Conservation (phyloP, 768 basidiomycete genomes). For the Tylopilus plumbeoviolaceoides region DNA sequence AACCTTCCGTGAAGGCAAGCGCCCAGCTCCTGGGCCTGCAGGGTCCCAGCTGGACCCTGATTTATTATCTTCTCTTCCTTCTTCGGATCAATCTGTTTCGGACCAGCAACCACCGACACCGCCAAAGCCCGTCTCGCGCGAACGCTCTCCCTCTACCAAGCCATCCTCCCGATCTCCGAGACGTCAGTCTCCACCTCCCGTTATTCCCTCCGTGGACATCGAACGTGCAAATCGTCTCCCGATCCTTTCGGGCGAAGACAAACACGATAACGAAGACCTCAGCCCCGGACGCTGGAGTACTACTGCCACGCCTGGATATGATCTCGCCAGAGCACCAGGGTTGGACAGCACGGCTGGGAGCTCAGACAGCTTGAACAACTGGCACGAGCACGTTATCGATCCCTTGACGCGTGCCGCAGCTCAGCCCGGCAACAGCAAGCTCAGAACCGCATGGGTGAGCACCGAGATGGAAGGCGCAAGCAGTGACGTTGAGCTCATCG, state of each 20-base stretch:
- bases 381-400: constrained; percentile 30
- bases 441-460: constrained; percentile 37
- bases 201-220: constrained; percentile 28
- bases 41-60: constrained; percentile 35
- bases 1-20: constrained; percentile 89
- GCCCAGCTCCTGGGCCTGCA: constrained; percentile 76
- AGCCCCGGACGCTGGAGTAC: constrained; percentile 72
- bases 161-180: constrained; percentile 26
- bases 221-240: constrained; percentile 28
- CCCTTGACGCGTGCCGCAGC: constrained; percentile 23
- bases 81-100: constrained; percentile 12
- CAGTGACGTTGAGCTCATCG: constrained; percentile 26
- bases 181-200: constrained; percentile 32
- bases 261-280: constrained; percentile 30
- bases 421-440: constrained; percentile 17
- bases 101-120: constrained; percentile 16
- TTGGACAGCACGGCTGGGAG: constrained; percentile 19
- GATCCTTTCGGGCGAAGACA: constrained; percentile 18
- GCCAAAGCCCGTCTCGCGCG: constrained; percentile 24
- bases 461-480: constrained; percentile 38
- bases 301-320: constrained; percentile 67
- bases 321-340: constrained; percentile 16
- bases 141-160: constrained; percentile 21
- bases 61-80: constrained; percentile 3
- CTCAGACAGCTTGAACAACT: constrained; percentile 21